These are phyloP conservation scores for Mycena haematopus DNA, from an alignment of 768 basidiomycete species.

Conservation along the genomic window DNA sequence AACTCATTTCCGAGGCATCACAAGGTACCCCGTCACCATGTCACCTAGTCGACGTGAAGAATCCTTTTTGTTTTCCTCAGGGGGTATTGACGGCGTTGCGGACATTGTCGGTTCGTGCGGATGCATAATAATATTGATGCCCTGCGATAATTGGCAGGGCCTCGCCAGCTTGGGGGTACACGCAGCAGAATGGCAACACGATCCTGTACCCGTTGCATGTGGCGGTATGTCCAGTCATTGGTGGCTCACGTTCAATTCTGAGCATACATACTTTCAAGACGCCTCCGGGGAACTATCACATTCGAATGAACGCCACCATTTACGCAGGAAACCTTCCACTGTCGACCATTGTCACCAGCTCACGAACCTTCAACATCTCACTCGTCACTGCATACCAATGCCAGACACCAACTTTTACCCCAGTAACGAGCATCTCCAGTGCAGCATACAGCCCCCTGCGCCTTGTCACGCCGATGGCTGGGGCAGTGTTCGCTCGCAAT, in stretches of 20 bases:
- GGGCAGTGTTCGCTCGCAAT: neutral
- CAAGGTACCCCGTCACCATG: neutral
- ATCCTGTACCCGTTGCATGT: neutral
- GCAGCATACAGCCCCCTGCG: neutral
- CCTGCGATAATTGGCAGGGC: neutral
- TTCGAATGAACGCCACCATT: conserved; percentile 1
- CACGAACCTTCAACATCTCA: neutral
- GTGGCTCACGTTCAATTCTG: neutral
- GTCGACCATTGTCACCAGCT: neutral
- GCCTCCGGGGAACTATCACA: neutral
- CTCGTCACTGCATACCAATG: neutral
- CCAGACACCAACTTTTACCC: neutral
- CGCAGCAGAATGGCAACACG: neutral
- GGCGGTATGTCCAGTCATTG: neutral
- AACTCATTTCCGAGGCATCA: neutral
- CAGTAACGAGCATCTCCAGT: neutral
- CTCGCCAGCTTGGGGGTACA: neutral
- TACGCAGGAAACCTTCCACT: neutral
- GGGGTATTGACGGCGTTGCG: neutral
- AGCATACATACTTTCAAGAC: neutral
- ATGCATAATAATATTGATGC: too few relatives aligned
- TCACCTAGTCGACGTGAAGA: neutral
- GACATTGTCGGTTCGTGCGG: neutral
- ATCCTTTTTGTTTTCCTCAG: neutral
- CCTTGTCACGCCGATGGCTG: neutral